Conservation (phyloP, 495 filamentous ascomycete species). For the Platismatia glauca region DNA sequence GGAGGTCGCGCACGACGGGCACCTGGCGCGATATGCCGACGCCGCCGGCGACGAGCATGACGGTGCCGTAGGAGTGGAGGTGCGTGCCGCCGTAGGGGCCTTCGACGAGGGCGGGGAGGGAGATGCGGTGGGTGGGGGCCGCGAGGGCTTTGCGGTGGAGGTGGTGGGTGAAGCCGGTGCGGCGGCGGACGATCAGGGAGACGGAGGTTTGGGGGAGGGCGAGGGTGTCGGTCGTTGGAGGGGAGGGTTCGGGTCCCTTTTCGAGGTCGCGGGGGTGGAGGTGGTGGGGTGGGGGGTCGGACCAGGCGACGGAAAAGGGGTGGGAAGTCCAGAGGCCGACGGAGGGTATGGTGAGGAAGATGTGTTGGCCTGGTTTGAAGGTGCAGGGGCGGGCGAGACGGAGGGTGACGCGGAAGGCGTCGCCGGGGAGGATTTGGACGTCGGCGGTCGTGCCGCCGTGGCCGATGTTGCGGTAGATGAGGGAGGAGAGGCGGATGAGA, state of each 20-base stretch:
- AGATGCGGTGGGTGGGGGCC: conserved; percentile 35
- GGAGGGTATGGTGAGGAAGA: conserved; percentile 72
- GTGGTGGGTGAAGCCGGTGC: conserved; percentile 77
- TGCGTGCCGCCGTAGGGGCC: conserved; percentile 83
- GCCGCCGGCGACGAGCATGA: conserved; percentile 82
- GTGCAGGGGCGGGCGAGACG: conserved; percentile 66
- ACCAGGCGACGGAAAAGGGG: conserved; percentile 91
- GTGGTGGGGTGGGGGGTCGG: conserved; percentile 64
- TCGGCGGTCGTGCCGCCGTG: conserved; percentile 57
- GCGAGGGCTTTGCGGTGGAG: conserved; percentile 45
- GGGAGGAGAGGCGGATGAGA: conserved; percentile 52
- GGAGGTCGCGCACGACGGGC: conserved; percentile 73
- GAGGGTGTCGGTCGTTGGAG: conserved; percentile 12
- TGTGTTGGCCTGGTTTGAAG: conserved; percentile 77
- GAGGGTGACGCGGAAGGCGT: conserved; percentile 74
- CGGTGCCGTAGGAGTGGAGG: conserved; percentile 83
- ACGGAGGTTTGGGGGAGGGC: conserved; percentile 44
- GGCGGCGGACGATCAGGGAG: conserved; percentile 73
- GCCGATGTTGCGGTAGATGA: conserved; percentile 63
- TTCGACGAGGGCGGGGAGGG: conserved; percentile 58
- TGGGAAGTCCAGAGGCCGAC: conserved; percentile 78
- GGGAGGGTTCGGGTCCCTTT: conserved; percentile 29
- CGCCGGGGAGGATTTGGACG: conserved; percentile 70
- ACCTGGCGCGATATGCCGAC: conserved; percentile 93
- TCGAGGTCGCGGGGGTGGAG: conserved; percentile 33